phyloP scores from a whole-genome alignment of 257 asterid species.

The Primulina tabacum region DNA sequence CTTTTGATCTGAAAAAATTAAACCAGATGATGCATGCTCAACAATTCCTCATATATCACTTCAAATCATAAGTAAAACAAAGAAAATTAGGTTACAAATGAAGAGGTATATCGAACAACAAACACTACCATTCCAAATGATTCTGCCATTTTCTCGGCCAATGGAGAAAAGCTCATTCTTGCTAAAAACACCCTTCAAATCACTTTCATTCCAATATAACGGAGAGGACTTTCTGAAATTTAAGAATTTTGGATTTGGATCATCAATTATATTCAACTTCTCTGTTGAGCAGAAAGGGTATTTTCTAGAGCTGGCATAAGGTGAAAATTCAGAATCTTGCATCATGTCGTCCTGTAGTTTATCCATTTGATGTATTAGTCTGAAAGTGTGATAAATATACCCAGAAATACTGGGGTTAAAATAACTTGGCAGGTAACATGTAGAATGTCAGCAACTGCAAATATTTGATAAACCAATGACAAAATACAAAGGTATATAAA shows the following conservation, averaged over 20 bases:
- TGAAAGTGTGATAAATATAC: slow-evolving; percentile 15
- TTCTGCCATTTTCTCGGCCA: slow-evolving; percentile 28
- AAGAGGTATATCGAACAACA: slow-evolving; percentile 17
- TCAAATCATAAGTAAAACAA: slow-evolving; percentile 12
- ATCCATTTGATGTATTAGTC: slow-evolving; percentile 17
- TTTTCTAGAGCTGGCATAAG: slow-evolving; percentile 30
- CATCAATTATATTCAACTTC: slow-evolving; percentile 25
- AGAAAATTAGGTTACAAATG: slow-evolving; percentile 9
- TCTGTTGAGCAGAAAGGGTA: slow-evolving; percentile 40
- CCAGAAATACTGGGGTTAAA: slow-evolving; percentile 11
- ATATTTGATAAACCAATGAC: slow-evolving; percentile 6
- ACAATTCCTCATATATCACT: slow-evolving; percentile 14
- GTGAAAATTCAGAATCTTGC: slow-evolving; percentile 42
- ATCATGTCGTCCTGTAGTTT: slow-evolving; percentile 39
- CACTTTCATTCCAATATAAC: slow-evolving; percentile 26
- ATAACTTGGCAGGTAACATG: slow-evolving; percentile 15
- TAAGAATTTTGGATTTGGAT: slow-evolving; percentile 29
- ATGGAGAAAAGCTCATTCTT: slow-evolving; percentile 36
- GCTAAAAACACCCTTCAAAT: slow-evolving; percentile 28
- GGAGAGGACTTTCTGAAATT: slow-evolving; percentile 34
- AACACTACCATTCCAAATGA: slow-evolving; percentile 44
- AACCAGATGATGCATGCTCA: slow-evolving; percentile 23
- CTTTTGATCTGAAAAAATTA: slow-evolving; percentile 15
- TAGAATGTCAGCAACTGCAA: slow-evolving; percentile 16
- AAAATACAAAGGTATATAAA: slow-evolving; percentile 11